Percentiles rank a stretch among this genome's conserved stretches.
These are phyloP conservation scores for Dictyostelium intermedium DNA, from an alignment of 78 protist genomes.

Conservation along the genomic window DNA sequence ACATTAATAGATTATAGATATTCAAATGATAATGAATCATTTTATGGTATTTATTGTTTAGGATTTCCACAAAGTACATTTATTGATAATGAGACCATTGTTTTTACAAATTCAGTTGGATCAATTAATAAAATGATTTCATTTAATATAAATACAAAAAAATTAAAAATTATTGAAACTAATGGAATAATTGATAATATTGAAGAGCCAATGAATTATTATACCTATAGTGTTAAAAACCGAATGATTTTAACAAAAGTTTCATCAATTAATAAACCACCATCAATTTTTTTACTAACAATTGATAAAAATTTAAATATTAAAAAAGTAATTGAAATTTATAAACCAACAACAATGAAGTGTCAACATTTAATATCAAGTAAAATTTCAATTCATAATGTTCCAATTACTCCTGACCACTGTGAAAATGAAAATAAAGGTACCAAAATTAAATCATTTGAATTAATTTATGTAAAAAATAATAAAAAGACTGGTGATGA, in stretches of 20 bases:
- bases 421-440: not conserved
- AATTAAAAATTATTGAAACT: not conserved
- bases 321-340: not conserved
- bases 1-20: not conserved
- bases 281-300: not conserved
- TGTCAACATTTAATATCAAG: not conserved
- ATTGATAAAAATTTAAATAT: not conserved
- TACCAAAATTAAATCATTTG: slow-evolving; percentile 7
- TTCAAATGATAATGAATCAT: slow-evolving; percentile 1
- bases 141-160: not conserved
- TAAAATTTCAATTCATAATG: not conserved
- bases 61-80: slow-evolving; percentile 9
- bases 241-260: not conserved
- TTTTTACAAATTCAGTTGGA: not conserved
- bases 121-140: not conserved
- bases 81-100: slow-evolving; percentile 4
- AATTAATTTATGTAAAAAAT: not conserved
- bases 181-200: not conserved
- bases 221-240: not conserved
- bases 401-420: not conserved
- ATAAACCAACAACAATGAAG: not conserved
- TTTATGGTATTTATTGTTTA: slow-evolving; percentile 37
- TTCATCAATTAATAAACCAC: not conserved
- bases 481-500: not conserved
- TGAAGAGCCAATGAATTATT: not conserved